Evolutionary conservation across 2,329 filamentous ascomycete species (phyloP), one percentile per base, ranked within the genome.

Genomic region (Fusarium sp.): DNA sequence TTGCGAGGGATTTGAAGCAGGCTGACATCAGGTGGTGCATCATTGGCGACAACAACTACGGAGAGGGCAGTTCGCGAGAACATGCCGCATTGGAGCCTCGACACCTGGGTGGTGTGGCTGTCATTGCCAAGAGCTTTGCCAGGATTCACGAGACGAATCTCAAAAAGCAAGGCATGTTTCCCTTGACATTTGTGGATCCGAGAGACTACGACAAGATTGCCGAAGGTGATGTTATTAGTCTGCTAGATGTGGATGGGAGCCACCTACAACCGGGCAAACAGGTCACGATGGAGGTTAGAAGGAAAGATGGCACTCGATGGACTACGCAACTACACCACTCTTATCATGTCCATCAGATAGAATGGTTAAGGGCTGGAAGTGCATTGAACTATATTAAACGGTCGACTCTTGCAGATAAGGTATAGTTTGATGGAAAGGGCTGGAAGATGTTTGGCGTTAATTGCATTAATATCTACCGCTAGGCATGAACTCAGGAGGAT

Each of bases 121-220:
- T 97, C 84, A 94, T 97, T 80, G 92, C 90, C 82, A 91, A 92
- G 84, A 92, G 90, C 71, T 97, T 97, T 84, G 94, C 94, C 79
- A 92, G 94, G 89, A 97, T 97, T 81, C 94, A 97, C 88, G 94
- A 97, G 88, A 96, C 94, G 83, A 97, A 97, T 87, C 88, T 97
- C 84, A 97, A 97, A 92, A 97, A 97, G 90, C 94, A 95, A 87
- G 79, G 74, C 1, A 78, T 80, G 74, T 68, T 80, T 16, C 73
- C 78, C 77, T 86, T 95, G 75, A 94, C 92, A 69, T 95, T 95
- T 86, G 83, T 87, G 64, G 88, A 94, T 80, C 91, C 92, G 63
- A 91, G 87, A 79, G 93, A 95, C 81, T 95, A 95, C 82, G 93
- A 94, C 80, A 93, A 90, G 86, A 93, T 95, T 31, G n/a, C 5